These are phyloP conservation scores for Leptosphaerulina australis DNA, from an alignment of 2,329 filamentous ascomycete species.

Conservation along the genomic window DNA sequence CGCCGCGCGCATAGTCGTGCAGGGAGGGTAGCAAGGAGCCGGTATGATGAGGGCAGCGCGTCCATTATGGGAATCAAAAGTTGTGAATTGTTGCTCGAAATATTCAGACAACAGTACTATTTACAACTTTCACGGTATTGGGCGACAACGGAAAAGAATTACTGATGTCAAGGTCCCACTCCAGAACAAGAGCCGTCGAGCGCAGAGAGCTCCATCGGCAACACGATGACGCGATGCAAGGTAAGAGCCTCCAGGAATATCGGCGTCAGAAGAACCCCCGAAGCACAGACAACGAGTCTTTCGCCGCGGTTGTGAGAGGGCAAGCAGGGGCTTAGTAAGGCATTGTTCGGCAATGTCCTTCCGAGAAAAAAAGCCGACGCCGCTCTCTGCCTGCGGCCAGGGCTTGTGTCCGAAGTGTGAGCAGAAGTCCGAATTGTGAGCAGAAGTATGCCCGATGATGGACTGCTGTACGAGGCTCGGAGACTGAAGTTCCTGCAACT, in stretches of 20 bases:
- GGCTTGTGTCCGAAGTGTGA: not conserved
- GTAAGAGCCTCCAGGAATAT: conserved; percentile 6
- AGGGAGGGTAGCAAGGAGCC: conserved; percentile 38
- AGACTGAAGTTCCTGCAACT: not conserved
- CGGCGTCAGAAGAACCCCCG: conserved; percentile 16
- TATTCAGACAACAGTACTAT: conserved; percentile 9
- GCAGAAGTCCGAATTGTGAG: no score
- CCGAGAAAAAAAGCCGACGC: conserved; percentile 1
- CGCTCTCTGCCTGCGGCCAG: not conserved
- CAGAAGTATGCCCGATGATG: conserved; percentile 9
- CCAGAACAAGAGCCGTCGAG: conserved; percentile 15
- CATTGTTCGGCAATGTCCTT: conserved; percentile 5
- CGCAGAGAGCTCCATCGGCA: conserved; percentile 7
- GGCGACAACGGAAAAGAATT: conserved; percentile 5
- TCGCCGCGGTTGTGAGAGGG: conserved; percentile 11
- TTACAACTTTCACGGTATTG: conserved; percentile 8
- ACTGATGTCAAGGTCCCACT: conserved; percentile 15
- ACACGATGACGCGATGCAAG: conserved; percentile 11
- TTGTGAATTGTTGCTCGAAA: conserved; percentile 1
- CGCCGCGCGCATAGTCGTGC: conserved; percentile 36
- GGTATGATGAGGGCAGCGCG: conserved; percentile 34
- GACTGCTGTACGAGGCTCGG: not conserved
- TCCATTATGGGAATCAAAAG: conserved; percentile 34
- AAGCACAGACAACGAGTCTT: conserved; percentile 4
- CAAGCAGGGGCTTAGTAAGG: conserved; percentile 12